These are phyloP conservation scores for Penicillium alfredii DNA, from an alignment of 495 filamentous ascomycete species.

Conservation along the genomic window DNA sequence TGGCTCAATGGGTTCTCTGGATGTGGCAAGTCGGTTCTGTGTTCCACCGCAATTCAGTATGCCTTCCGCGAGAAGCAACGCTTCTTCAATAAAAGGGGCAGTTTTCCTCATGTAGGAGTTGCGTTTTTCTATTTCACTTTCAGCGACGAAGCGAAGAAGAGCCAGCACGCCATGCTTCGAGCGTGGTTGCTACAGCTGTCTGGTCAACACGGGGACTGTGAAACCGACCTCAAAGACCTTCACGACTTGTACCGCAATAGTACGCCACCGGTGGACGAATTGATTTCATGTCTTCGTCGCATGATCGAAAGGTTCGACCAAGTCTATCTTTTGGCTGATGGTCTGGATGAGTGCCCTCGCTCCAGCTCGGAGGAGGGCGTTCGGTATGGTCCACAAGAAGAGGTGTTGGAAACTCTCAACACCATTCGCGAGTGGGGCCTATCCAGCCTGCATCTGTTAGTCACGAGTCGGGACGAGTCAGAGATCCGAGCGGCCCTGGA, in stretches of 20 bases:
- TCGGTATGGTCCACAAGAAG: slow-evolving; percentile 10
- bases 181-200: slow-evolving; percentile 33
- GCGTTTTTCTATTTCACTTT: slow-evolving; percentile 41
- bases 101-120: too few relatives aligned
- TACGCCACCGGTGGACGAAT: slow-evolving; percentile 4
- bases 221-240: slow-evolving; percentile 13
- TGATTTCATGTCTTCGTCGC: slow-evolving; percentile 13
- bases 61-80: slow-evolving; percentile 10
- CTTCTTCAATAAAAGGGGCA: too few relatives aligned
- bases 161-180: slow-evolving; percentile 27
- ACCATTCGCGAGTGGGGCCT: slow-evolving; percentile 20
- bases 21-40: slow-evolving; percentile 38
- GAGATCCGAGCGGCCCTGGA: slow-evolving; percentile 29
- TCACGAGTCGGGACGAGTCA: slow-evolving; percentile 32
- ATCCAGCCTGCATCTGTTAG: slow-evolving; percentile 27
- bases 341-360: slow-evolving; percentile 25
- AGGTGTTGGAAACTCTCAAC: slow-evolving; percentile 18
- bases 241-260: slow-evolving; percentile 6
- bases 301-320: slow-evolving; percentile 14
- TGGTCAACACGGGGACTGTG: slow-evolving; percentile 17
- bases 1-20: slow-evolving; percentile 39
- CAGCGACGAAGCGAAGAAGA: slow-evolving; percentile 26
- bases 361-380: too few relatives aligned
- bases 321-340: slow-evolving; percentile 26
- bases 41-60: slow-evolving; percentile 29